Conservation (phyloP, 2,329 filamentous ascomycete genomes). For the Aspergillaceae sp. region DNA sequence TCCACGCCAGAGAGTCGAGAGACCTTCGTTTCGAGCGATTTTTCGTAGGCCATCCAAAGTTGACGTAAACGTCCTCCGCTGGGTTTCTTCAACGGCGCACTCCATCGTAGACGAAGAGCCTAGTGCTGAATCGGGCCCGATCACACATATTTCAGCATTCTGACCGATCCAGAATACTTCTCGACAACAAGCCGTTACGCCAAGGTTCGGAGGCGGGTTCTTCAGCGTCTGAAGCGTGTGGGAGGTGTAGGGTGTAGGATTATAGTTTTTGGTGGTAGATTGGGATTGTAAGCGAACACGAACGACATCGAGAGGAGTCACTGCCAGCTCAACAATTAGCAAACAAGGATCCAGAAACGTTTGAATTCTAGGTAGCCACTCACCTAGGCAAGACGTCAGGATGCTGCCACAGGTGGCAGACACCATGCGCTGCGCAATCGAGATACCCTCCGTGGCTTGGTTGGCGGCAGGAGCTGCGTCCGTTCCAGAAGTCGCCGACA, state of each 20-base stretch:
- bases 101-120: constrained; percentile 45
- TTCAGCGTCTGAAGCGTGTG: constrained; percentile 47
- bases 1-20: constrained; percentile 81
- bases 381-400: constrained; percentile 80
- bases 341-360: neutral
- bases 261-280: constrained; percentile 45
- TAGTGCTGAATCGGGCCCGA: constrained; percentile 39
- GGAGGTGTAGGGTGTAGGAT: constrained; percentile 48
- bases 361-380: constrained; percentile 13
- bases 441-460: constrained; percentile 48
- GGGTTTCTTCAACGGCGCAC: constrained; percentile 81
- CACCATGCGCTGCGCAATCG: constrained; percentile 83
- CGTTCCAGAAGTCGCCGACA: constrained; percentile 24
- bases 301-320: constrained; percentile 93
- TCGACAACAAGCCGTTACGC: constrained; percentile 88
- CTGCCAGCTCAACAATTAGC: constrained; percentile 38
- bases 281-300: constrained; percentile 91
- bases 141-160: constrained; percentile 70
- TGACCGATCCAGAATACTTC: constrained; percentile 96
- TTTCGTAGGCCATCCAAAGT: constrained; percentile 88
- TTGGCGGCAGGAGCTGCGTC: constrained; percentile 10
- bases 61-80: constrained; percentile 75
- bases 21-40: constrained; percentile 87
- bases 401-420: constrained; percentile 87
- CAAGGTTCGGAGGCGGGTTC: constrained; percentile 71